These are phyloP conservation scores for Nakazawaea pomicola DNA, from an alignment of 805 yeast genomes.

Conservation along the genomic window DNA sequence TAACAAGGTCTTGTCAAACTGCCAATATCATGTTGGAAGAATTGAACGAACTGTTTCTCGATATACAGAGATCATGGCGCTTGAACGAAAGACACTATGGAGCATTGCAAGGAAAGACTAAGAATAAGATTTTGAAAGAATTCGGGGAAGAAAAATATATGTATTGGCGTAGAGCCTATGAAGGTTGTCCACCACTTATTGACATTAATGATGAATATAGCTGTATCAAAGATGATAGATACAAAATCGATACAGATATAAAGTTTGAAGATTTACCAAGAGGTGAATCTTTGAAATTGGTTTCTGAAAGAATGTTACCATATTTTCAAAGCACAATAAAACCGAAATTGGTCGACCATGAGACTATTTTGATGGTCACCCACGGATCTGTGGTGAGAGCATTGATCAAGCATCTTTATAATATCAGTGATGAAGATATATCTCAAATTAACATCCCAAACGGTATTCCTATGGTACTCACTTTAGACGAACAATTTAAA, in stretches of 20 bases:
- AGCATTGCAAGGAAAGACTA: constrained; percentile 71
- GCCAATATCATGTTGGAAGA: constrained; percentile 59
- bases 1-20: constrained; percentile 72
- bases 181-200: constrained; percentile 60
- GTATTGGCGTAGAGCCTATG: constrained; percentile 74
- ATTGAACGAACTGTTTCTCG: constrained; percentile 43
- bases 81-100: constrained; percentile 85
- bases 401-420: constrained; percentile 61
- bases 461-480: constrained; percentile 73
- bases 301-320: constrained; percentile 60
- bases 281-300: constrained; percentile 73
- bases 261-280: constrained; percentile 52
- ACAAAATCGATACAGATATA: constrained; percentile 37
- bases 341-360: constrained; percentile 40
- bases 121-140: constrained; percentile 56
- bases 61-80: constrained; percentile 68
- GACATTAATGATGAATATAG: constrained; percentile 33
- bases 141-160: constrained; percentile 73
- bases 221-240: constrained; percentile 33
- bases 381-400: constrained; percentile 84
- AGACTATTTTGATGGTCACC: constrained; percentile 64
- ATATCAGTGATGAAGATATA: constrained; percentile 61
- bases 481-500: constrained; percentile 46
- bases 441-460: constrained; percentile 77
- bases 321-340: constrained; percentile 51